Evolutionary conservation across 1,284 basidiomycete species (phyloP).

Genomic region (Ceratobasidium sp.): DNA sequence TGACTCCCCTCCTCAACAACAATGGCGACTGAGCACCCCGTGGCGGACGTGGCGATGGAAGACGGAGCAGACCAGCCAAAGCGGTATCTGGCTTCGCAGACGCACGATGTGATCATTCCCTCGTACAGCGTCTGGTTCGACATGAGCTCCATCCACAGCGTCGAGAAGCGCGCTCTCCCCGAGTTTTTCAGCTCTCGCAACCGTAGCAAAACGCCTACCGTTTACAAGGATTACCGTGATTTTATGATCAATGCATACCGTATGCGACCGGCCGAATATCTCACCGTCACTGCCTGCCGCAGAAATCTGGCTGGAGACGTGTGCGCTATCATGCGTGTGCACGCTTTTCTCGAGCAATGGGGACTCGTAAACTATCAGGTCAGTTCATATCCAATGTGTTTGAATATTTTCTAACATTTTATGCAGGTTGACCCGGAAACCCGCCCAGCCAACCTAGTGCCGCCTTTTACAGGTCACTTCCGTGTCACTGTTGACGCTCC

Average conservation of each 20-base stretch:
- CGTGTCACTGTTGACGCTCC: constrained; percentile 97
- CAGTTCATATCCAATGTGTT: constrained; percentile 56
- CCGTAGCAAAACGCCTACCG: constrained; percentile 93
- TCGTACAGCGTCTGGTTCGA: constrained; percentile 99
- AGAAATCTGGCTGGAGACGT: constrained; percentile 98
- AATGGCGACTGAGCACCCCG: constrained; percentile 30
- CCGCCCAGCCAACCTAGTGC: constrained; percentile 91
- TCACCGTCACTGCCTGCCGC: constrained; percentile 97
- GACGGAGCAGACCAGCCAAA: constrained; percentile 75
- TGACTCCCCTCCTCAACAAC: constrained; percentile 25
- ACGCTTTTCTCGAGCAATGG: constrained; percentile 99
- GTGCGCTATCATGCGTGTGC: constrained; percentile 98
- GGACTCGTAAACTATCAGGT: constrained; percentile 99
- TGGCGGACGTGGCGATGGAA: constrained; percentile 44
- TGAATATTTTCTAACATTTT: constrained; percentile 1
- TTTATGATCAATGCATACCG: constrained; percentile 99
- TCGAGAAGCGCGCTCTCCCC: constrained; percentile 92
- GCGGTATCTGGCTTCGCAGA: constrained; percentile 96
- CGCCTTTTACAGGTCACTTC: constrained; percentile 99
- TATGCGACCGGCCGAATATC: constrained; percentile 93
- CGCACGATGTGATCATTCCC: constrained; percentile 96
- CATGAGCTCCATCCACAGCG: constrained; percentile 91
- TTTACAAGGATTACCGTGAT: constrained; percentile 99
- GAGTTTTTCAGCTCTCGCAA: constrained; percentile 99
- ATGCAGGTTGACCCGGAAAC: constrained; percentile 95